Percentiles rank a stretch among this genome's conserved stretches.
These are phyloP conservation scores for Botryosphaeria agaves DNA, from an alignment of 2,329 filamentous ascomycete species.

Conservation along the genomic window DNA sequence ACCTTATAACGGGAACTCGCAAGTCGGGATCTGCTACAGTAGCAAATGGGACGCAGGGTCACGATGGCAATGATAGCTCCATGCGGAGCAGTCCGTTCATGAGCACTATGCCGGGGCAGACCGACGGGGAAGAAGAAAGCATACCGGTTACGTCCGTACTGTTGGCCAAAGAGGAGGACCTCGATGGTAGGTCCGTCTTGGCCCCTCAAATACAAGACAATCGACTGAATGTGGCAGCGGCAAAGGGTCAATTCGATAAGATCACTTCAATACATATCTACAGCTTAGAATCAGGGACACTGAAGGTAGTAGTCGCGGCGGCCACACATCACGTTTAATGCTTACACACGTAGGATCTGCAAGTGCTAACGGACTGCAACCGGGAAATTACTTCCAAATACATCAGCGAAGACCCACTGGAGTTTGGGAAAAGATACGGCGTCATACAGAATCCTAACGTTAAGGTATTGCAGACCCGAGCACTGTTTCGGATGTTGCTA, in stretches of 20 bases:
- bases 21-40: constrained; percentile 16
- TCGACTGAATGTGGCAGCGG: constrained; percentile 36
- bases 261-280: constrained; percentile 74
- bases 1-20: constrained; percentile 61
- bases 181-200: constrained; percentile 38
- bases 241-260: constrained; percentile 50
- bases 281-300: constrained; percentile 54
- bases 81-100: constrained; percentile 51
- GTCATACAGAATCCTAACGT: constrained; percentile 58
- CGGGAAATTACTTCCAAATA: constrained; percentile 42
- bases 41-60: constrained; percentile 21
- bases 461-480: constrained; percentile 21
- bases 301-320: constrained; percentile 34
- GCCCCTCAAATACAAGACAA: constrained; percentile 4
- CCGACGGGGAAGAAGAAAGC: constrained; percentile 31
- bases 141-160: constrained; percentile 42
- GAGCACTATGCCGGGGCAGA: constrained; percentile 43
- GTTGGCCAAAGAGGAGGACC: constrained; percentile 53
- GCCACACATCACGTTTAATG: constrained; percentile 1
- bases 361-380: constrained; percentile 52
- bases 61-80: constrained; percentile 47
- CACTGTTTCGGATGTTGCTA: not conserved
- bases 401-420: constrained; percentile 39
- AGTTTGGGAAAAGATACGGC: constrained; percentile 46
- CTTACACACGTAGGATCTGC: constrained; percentile 35